Evolutionary conservation across 2,329 filamentous ascomycete genomes (phyloP).

Genomic region (Sclerotinia sclerotiorum): DNA sequence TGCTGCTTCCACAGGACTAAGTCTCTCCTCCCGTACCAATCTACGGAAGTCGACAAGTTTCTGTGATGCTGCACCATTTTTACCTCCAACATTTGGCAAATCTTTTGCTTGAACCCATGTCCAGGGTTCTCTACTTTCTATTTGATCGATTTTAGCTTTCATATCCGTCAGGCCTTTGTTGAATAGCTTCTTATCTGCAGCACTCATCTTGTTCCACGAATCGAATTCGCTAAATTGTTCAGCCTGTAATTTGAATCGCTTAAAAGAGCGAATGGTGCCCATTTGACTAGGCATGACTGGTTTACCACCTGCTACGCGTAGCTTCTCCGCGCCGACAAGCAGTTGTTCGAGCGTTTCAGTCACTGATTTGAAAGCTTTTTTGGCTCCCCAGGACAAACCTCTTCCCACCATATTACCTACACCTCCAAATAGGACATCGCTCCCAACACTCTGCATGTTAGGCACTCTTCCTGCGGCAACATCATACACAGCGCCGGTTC

Average conservation of each 20-base stretch:
- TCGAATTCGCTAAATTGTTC: not conserved
- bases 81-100: not conserved
- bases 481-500: conserved; percentile 2
- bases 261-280: not conserved
- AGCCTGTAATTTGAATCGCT: not conserved
- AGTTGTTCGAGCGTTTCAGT: conserved; percentile 3
- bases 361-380: not conserved
- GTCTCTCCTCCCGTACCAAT: not conserved
- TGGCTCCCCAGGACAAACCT: not conserved
- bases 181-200: not conserved
- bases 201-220: not conserved
- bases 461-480: not conserved
- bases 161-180: not conserved
- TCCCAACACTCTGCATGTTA: not conserved
- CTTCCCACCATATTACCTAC: not conserved
- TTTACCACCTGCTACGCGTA: not conserved
- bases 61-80: not conserved
- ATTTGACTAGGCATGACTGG: not conserved
- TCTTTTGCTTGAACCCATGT: not conserved
- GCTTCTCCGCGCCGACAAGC: not conserved
- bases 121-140: not conserved
- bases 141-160: not conserved
- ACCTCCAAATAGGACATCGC: not conserved
- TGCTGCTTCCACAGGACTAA: not conserved
- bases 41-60: not conserved